Conservation (phyloP, 2,329 filamentous ascomycete species). For the Beauveria sp. region DNA sequence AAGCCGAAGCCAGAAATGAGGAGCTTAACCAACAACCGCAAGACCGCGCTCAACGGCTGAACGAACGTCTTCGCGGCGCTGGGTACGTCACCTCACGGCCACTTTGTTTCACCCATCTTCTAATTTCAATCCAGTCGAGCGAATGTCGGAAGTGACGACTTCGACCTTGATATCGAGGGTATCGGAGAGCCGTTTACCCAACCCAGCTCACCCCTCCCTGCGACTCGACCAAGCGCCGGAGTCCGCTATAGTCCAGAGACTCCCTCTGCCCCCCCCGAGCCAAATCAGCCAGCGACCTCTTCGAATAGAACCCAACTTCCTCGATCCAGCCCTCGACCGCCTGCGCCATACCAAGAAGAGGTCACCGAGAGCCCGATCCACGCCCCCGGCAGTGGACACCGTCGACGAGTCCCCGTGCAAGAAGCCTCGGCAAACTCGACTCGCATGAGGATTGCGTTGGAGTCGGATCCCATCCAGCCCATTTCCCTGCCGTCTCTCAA, state of each 20-base stretch:
- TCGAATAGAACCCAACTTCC: background rate
- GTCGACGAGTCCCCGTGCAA: slow-evolving; percentile 31
- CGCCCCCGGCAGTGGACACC: slow-evolving; percentile 48
- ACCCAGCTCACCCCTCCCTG: background rate
- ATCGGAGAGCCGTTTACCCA: slow-evolving; percentile 23
- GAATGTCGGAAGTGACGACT: slow-evolving; percentile 50
- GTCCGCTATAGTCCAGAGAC: background rate
- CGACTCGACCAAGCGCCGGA: background rate
- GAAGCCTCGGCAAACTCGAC: slow-evolving; percentile 31
- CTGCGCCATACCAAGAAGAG: background rate
- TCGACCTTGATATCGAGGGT: slow-evolving; percentile 43
- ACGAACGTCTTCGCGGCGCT: slow-evolving; percentile 57
- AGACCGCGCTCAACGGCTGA: slow-evolving; percentile 35
- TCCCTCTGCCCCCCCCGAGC: background rate
- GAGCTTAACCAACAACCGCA: too few species aligned
- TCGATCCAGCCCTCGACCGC: background rate
- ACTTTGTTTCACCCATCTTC: background rate
- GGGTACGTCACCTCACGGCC: slow-evolving; percentile 38
- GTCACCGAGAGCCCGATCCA: slow-evolving; percentile 45
- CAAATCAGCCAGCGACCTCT: background rate
- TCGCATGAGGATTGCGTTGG: slow-evolving; percentile 34
- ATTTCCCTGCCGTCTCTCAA: background rate
- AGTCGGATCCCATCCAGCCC: slow-evolving; percentile 19
- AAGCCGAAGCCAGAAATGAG: slow-evolving; percentile 43
- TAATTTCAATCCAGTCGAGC: slow-evolving; percentile 34